Evolutionary conservation across 768 basidiomycete species (phyloP).

Genomic region (Dioszegia aurantiaca): DNA sequence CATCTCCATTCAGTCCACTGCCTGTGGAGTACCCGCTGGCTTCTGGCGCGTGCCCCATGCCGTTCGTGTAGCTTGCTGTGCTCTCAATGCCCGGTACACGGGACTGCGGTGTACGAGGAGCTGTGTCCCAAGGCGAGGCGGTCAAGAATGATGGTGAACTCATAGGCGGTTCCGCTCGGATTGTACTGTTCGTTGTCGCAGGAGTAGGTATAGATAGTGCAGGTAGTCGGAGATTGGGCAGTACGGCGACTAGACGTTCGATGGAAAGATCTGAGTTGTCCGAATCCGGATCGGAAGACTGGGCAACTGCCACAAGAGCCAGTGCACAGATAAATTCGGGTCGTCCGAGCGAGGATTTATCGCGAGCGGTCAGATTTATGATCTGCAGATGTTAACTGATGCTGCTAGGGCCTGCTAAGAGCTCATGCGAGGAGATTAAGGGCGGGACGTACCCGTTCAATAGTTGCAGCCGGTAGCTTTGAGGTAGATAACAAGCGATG

Average conservation of each 20-base stretch:
- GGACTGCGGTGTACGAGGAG: slow-evolving; percentile 20
- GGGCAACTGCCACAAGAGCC: slow-evolving; percentile 80
- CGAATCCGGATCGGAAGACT: slow-evolving; percentile 49
- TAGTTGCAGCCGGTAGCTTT: slow-evolving; percentile 71
- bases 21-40: slow-evolving; percentile 16
- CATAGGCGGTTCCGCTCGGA: slow-evolving; percentile 6
- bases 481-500: slow-evolving; percentile 77
- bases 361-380: slow-evolving; percentile 62
- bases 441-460: slow-evolving; percentile 64
- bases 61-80: background rate
- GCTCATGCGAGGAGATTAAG: background rate
- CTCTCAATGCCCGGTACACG: background rate
- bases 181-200: background rate
- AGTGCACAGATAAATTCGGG: slow-evolving; percentile 89
- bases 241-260: slow-evolving; percentile 27
- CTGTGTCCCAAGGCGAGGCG: slow-evolving; percentile 34
- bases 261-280: slow-evolving; percentile 28
- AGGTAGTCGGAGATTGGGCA: slow-evolving; percentile 35
- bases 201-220: slow-evolving; percentile 13
- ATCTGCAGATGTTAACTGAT: slow-evolving; percentile 59
- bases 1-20: slow-evolving; percentile 16
- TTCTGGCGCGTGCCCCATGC: background rate
- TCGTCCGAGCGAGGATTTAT: slow-evolving; percentile 62
- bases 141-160: slow-evolving; percentile 7
- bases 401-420: background rate